Evolutionary conservation across 208 protist species (phyloP), one percentile per base, ranked within the genome.

Genomic region (Tritrichomonas foetus): DNA sequence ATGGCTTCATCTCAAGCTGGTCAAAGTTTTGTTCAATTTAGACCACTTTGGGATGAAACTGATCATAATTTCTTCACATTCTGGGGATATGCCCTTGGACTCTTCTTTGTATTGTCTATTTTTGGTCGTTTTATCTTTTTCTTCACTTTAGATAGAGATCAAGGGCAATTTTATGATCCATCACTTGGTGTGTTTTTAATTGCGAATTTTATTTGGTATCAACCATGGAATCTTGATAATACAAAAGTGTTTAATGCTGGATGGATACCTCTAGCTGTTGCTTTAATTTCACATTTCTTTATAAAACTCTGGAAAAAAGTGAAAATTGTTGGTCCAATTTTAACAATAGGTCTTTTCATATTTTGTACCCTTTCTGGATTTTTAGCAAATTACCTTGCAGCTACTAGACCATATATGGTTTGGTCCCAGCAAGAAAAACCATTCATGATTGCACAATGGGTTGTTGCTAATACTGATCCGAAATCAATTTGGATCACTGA

Each of bases 231-330:
- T 55, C 16, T 89, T 39, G 78, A 89, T 89, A 89, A 89, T 47
- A 89, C 78, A 57, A 89, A 89, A 57, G 47, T 89, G 11, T 89
- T 89, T 57, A 89, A 89, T 89, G 78, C 78, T 39, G 78, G 41
- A 8, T 89, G 47, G 9, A 89, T 89, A 61, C 78, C 78, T 33
- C 41, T 89, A 14, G 78, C 78, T 36, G 44, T 44, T 61, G 78
- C 78, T 16, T 44, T 44, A 53, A 39, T 89, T 57, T 25, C 78
- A 39, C 20, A 39, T 61, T 33, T 53, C 9, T 57, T 89, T 39
- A 36, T 89, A 8, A 41, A 27, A 0, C 13, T 89, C 14, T 61
- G 44, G 47, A 8, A 30, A 22, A 5, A 16, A 30, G 30, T 50
- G 14, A 82, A 82, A 27, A 20, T 50, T 25, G 8, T 82, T 50